A percentile compares a stretch with the other conserved stretches of the same genome.
Evolutionary conservation across 139 green algal genomes (phyloP).

Genomic region (Auxenochlorella pyrenoidosa): DNA sequence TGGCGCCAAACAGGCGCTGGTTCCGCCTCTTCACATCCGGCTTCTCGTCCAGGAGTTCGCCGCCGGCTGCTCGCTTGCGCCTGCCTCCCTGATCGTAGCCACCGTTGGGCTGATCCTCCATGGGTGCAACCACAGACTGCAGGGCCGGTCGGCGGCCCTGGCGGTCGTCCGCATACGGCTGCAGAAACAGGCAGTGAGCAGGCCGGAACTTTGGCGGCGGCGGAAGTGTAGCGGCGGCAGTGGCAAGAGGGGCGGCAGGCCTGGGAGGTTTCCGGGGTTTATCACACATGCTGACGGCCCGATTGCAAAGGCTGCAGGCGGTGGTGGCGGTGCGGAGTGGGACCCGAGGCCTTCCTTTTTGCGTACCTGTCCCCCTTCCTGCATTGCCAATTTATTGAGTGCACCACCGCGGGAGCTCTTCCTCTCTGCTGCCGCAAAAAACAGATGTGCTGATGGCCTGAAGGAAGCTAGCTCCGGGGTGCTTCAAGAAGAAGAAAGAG

Average conservation of each 20-base stretch:
- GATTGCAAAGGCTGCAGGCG: not conserved
- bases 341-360: too few species aligned
- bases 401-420: too few species aligned
- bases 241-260: not conserved
- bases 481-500: too few species aligned
- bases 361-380: not conserved
- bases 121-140: not conserved
- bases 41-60: slow-evolving; percentile 42
- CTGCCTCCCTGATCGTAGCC: not conserved
- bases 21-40: slow-evolving; percentile 60
- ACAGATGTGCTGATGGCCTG: too few species aligned
- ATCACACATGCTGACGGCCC: not conserved
- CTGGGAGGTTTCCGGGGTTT: not conserved
- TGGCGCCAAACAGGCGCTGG: slow-evolving; percentile 69
- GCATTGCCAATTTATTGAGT: not conserved
- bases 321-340: too few species aligned
- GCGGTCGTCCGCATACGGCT: not conserved
- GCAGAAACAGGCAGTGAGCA: not conserved
- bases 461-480: too few species aligned
- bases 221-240: too few species aligned
- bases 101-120: not conserved
- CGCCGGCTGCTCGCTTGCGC: slow-evolving; percentile 18
- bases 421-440: too few species aligned
- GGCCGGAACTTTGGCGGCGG: too few species aligned
- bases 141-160: not conserved